Conservation (phyloP, 2,329 filamentous ascomycete genomes). For the Trichoderma hamatum region DNA sequence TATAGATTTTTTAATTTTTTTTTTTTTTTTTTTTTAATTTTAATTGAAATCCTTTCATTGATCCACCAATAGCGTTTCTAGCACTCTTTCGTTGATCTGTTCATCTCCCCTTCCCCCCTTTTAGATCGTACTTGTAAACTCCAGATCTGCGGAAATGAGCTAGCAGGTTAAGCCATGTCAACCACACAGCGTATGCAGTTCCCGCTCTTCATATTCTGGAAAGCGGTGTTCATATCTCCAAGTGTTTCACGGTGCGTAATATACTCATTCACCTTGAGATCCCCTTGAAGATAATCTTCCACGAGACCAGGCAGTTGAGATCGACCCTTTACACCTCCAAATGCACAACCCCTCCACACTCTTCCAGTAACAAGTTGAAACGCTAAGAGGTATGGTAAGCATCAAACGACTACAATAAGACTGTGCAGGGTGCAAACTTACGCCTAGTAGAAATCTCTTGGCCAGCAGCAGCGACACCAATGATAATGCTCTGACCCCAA, state of each 20-base stretch:
- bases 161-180: conserved; percentile 49
- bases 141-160: too few relatives aligned
- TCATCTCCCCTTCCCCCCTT: too few relatives aligned
- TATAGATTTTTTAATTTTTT: too few relatives aligned
- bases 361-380: conserved; percentile 99
- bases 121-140: too few relatives aligned
- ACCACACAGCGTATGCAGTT: conserved; percentile 97
- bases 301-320: conserved; percentile 87
- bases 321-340: conserved; percentile 97
- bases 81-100: too few relatives aligned
- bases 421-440: conserved; percentile 55
- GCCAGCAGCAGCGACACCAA: conserved; percentile 93
- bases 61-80: too few relatives aligned
- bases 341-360: conserved; percentile 97
- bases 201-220: conserved; percentile 90
- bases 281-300: conserved; percentile 82
- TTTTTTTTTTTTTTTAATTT: too few relatives aligned
- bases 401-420: not conserved
- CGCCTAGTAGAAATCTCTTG: conserved; percentile 94
- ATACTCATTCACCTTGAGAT: conserved; percentile 98
- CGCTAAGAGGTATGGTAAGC: conserved; percentile 54
- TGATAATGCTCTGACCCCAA: conserved; percentile 97
- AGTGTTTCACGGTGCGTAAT: conserved; percentile 93
- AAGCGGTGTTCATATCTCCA: conserved; percentile 83
- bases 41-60: too few relatives aligned